A percentile compares a stretch with the other conserved stretches of the same genome.
Evolutionary conservation across 345 rosid species (phyloP).

Genomic region (Ceriops tagal): DNA sequence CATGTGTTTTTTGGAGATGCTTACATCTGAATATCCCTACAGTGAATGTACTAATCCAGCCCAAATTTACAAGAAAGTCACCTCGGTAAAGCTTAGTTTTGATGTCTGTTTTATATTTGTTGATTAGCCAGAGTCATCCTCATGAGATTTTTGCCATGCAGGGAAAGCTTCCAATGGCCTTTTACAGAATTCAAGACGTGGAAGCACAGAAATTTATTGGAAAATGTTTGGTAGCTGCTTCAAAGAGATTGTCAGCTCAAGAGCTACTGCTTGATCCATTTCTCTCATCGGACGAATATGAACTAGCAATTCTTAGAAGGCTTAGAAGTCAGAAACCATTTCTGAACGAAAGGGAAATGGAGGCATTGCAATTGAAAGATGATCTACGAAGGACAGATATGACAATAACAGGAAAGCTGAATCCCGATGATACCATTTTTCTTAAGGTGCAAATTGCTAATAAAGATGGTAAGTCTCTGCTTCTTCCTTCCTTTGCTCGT

Average conservation of each 20-base stretch:
- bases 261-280: conserved; percentile 63
- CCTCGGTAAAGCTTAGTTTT: conserved; percentile 22
- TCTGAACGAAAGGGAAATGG: conserved; percentile 49
- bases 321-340: conserved; percentile 45
- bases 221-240: conserved; percentile 57
- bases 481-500: background rate
- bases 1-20: conserved; percentile 35
- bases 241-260: conserved; percentile 61
- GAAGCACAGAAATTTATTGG: conserved; percentile 67
- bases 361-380: conserved; percentile 44
- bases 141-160: conserved; percentile 23
- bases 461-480: conserved; percentile 43
- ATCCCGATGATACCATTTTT: conserved; percentile 59
- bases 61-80: conserved; percentile 38
- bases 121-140: background rate
- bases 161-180: conserved; percentile 75
- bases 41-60: conserved; percentile 37
- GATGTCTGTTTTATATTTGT: background rate
- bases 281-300: conserved; percentile 44
- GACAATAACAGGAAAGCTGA: conserved; percentile 66
- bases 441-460: conserved; percentile 58
- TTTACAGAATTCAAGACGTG: conserved; percentile 51
- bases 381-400: conserved; percentile 46
- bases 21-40: conserved; percentile 30
- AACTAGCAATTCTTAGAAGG: conserved; percentile 23